phyloP scores from a whole-genome alignment of 2,329 filamentous ascomycete species.

The Aureobasidium subglaciale region DNA sequence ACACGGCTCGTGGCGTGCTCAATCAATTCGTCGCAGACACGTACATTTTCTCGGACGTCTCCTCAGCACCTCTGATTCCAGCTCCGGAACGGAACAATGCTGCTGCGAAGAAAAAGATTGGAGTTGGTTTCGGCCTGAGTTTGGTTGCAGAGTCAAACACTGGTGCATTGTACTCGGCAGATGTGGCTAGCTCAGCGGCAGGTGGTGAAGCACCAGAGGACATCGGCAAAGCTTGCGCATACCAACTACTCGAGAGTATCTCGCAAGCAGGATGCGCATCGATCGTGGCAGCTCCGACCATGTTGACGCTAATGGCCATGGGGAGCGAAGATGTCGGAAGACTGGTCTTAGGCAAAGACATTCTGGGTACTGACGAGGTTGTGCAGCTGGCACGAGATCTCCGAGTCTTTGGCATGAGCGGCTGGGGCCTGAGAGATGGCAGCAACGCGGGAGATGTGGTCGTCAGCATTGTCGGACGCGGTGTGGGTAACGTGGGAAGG shows the following conservation, averaged over 20 bases:
- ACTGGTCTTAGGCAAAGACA: slow-evolving; percentile 70
- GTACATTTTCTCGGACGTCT: slow-evolving; percentile 71
- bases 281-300: slow-evolving; percentile 61
- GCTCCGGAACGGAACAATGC: slow-evolving; percentile 63
- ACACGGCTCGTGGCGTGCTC: slow-evolving; percentile 76
- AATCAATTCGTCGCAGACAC: slow-evolving; percentile 84
- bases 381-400: slow-evolving; percentile 78
- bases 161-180: slow-evolving; percentile 80
- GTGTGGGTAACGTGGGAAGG: slow-evolving; percentile 88
- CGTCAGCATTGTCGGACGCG: slow-evolving; percentile 84
- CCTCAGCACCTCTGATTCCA: slow-evolving; percentile 53
- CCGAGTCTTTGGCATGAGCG: slow-evolving; percentile 79
- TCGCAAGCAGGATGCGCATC: slow-evolving; percentile 76
- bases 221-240: slow-evolving; percentile 79
- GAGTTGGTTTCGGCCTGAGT: slow-evolving; percentile 85
- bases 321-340: slow-evolving; percentile 91
- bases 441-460: slow-evolving; percentile 63
- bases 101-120: slow-evolving; percentile 51
- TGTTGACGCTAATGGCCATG: slow-evolving; percentile 94
- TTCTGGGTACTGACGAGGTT: slow-evolving; percentile 73
- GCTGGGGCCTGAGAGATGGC: slow-evolving; percentile 76
- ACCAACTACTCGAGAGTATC: slow-evolving; percentile 79
- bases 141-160: slow-evolving; percentile 88
- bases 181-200: slow-evolving; percentile 64
- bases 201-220: slow-evolving; percentile 86